Conservation (phyloP, 2,329 filamentous ascomycete species). For the Talaromyces sp. region DNA sequence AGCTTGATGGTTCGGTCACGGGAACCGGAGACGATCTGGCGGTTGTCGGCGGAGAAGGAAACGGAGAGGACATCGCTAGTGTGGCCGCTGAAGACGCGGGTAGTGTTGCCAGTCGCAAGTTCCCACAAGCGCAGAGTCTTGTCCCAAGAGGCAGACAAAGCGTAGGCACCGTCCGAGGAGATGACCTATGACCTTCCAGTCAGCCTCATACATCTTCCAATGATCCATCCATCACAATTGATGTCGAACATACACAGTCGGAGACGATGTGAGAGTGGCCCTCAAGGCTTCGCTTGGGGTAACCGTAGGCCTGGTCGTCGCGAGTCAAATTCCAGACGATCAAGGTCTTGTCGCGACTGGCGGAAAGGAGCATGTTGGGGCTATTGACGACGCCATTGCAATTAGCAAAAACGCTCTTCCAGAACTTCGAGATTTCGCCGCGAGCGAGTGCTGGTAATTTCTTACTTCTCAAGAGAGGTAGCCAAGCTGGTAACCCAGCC, state of each 20-base stretch:
- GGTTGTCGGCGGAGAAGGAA: slow-evolving; percentile 99
- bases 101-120: slow-evolving; percentile 94
- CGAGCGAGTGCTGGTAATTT: slow-evolving; percentile 8
- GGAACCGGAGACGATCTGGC: slow-evolving; percentile 98
- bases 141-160: slow-evolving; percentile 98
- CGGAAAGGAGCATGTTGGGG: slow-evolving; percentile 99
- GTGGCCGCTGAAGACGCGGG: slow-evolving; percentile 97
- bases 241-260: slow-evolving; percentile 91
- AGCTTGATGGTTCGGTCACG: slow-evolving; percentile 99
- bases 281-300: slow-evolving; percentile 98
- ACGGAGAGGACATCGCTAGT: slow-evolving; percentile 99
- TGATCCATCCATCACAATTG: slow-evolving; percentile 1
- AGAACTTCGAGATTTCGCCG: slow-evolving; percentile 25
- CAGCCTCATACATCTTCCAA: slow-evolving; percentile 19
- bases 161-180: slow-evolving; percentile 98
- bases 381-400: slow-evolving; percentile 45
- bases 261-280: slow-evolving; percentile 99
- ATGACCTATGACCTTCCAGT: slow-evolving; percentile 68
- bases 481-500: slow-evolving; percentile 99
- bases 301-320: slow-evolving; percentile 96
- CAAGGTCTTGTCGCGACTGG: slow-evolving; percentile 94
- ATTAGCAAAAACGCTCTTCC: slow-evolving; percentile 36
- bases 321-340: slow-evolving; percentile 99
- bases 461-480: slow-evolving; percentile 98
- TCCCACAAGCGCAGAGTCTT: slow-evolving; percentile 99